Evolutionary conservation across 2,329 filamentous ascomycete species (phyloP).

Genomic region (Nannizziopsis barbatae): DNA sequence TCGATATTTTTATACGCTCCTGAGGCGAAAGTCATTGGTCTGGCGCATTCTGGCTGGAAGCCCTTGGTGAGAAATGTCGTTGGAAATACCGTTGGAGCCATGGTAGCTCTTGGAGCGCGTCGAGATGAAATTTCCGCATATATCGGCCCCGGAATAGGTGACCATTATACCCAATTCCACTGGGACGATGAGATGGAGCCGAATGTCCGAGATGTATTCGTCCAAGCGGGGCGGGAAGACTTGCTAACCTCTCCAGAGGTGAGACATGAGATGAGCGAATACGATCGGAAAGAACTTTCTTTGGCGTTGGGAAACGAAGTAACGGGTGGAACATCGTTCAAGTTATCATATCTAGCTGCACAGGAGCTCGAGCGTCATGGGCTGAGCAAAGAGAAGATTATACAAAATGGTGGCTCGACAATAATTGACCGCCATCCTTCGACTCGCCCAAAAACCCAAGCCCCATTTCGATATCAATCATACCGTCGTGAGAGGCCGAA

Average conservation of each 20-base stretch:
- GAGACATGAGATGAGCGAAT: constrained; percentile 7
- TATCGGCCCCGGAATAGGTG: constrained; percentile 9
- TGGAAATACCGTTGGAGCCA: constrained; percentile 5
- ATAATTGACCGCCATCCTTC: constrained; percentile 3
- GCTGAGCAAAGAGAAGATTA: constrained; percentile 2
- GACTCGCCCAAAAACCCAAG: not conserved
- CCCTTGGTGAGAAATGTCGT: constrained; percentile 9
- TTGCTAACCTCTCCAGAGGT: not conserved
- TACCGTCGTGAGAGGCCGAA: constrained; percentile 10
- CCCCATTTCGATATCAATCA: constrained; percentile 7
- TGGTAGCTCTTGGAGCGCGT: constrained; percentile 6
- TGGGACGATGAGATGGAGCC: constrained; percentile 8
- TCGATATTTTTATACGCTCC: constrained; percentile 11
- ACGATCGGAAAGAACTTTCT: constrained; percentile 2
- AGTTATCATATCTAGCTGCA: not conserved
- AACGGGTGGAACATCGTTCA: not conserved
- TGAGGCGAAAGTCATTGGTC: constrained; percentile 6
- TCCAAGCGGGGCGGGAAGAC: constrained; percentile 8
- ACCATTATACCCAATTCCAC: constrained; percentile 4
- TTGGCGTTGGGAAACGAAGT: constrained; percentile 6
- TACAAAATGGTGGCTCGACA: constrained; percentile 3
- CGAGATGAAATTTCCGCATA: constrained; percentile 5
- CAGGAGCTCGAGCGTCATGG: constrained; percentile 7
- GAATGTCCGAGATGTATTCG: constrained; percentile 7
- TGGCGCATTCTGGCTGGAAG: constrained; percentile 12